phyloP scores from a whole-genome alignment of 768 basidiomycete genomes.

The Leccinum aurantiacum region DNA sequence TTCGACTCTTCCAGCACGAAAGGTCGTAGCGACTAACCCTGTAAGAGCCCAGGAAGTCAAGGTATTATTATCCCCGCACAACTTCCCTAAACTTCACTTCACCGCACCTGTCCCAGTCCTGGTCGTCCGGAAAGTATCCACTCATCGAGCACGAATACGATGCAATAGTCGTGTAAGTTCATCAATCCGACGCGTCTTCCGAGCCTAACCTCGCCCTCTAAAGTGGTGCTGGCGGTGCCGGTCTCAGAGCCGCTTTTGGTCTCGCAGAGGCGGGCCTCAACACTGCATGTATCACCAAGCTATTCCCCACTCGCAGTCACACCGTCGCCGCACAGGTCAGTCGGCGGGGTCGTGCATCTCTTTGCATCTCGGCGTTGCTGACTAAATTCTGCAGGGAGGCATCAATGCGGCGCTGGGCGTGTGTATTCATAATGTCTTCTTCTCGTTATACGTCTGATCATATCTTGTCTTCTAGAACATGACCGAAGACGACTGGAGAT shows the following conservation, averaged over 20 bases:
- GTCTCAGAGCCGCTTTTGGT: slow-evolving; percentile 97
- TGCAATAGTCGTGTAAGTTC: slow-evolving; percentile 94
- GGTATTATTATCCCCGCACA: slow-evolving; percentile 40
- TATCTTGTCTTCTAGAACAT: slow-evolving; percentile 63
- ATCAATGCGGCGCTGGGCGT: slow-evolving; percentile 97
- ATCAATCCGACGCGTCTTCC: neutral
- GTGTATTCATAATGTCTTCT: slow-evolving; percentile 30
- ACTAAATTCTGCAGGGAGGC: slow-evolving; percentile 64
- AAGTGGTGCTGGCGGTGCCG: slow-evolving; percentile 97
- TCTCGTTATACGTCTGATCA: slow-evolving; percentile 8
- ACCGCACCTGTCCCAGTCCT: slow-evolving; percentile 45
- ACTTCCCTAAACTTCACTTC: slow-evolving; percentile 1
- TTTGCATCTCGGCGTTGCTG: slow-evolving; percentile 6
- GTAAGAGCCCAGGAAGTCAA: slow-evolving; percentile 81
- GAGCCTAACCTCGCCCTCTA: slow-evolving; percentile 14
- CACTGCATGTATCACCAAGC: slow-evolving; percentile 98
- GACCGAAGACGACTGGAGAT: slow-evolving; percentile 99
- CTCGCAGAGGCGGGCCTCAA: slow-evolving; percentile 98
- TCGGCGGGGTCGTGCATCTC: slow-evolving; percentile 3
- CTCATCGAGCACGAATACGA: slow-evolving; percentile 99
- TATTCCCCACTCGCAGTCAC: slow-evolving; percentile 98
- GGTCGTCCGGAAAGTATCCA: slow-evolving; percentile 88
- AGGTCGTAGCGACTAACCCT: slow-evolving; percentile 69
- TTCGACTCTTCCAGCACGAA: slow-evolving; percentile 56
- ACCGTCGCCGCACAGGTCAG: slow-evolving; percentile 95